Evolutionary conservation across 257 asterid genomes (phyloP).

Genomic region (Nicotiana tabacum): DNA sequence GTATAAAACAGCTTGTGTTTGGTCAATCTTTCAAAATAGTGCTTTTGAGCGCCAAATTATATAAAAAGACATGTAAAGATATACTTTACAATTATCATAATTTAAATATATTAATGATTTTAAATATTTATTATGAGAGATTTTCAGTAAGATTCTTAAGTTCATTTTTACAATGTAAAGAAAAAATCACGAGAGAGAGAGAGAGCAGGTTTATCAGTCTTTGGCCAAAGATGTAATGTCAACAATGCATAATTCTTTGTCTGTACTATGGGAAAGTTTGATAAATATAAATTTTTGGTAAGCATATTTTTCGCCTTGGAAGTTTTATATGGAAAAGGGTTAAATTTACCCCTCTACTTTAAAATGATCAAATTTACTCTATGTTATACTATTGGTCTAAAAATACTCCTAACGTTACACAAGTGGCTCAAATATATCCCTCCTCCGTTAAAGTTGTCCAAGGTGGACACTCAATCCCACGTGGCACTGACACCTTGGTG

Average conservation of each 20-base stretch:
- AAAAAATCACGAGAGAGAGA: no score
- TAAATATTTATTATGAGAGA: background rate
- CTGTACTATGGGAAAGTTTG: background rate
- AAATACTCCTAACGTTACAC: no score
- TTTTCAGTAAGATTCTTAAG: no score
- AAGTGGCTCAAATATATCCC: no score
- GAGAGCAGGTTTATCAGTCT: background rate
- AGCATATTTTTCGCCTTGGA: background rate
- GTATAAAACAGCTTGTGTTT: no score
- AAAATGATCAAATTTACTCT: no score
- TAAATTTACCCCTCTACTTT: no score
- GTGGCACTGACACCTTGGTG: no score
- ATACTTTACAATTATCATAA: background rate
- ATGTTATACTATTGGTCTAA: no score
- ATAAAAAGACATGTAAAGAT: background rate
- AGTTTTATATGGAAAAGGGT: no score
- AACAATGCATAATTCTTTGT: background rate
- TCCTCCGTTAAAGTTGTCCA: no score
- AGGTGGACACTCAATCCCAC: no score
- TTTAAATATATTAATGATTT: background rate
- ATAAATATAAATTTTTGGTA: background rate
- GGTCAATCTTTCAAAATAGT: background rate
- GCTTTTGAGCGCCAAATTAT: background rate
- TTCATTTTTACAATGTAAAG: background rate
- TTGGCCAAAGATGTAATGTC: background rate